Evolutionary conservation across 192 early-diverging fungal species (phyloP), one percentile per base, ranked within the genome.

Genomic region (Geranomyces michiganensis): DNA sequence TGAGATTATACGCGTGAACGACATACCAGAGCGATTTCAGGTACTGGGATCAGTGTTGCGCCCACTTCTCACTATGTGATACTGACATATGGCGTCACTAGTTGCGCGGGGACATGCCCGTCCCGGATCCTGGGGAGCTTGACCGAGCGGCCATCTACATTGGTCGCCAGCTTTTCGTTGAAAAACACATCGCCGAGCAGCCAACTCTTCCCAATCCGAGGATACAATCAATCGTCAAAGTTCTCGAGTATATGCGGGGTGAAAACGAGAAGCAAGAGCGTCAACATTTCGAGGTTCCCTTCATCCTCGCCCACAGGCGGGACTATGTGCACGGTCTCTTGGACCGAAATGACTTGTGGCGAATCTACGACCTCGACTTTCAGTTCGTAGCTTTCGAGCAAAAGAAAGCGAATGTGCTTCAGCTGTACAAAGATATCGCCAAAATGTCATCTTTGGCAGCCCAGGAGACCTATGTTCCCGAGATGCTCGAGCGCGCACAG

Each of bases 1-100:
- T 72, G 93, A 98, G 72, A 81, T 87, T 3, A 97, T 99, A 70
- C 90, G 94, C 30, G 74, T 88, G 3, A 83, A 83, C 27, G 95
- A 99, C 66, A 81, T 99, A 0, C 97, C 97, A 12, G 97, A 99
- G 74, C 89, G 97, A 56, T 87, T 96, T 27, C 30, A 68, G 51
- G 56, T 58, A 61, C 22, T 24, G 9, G 13, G 30, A 45, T 63
- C 63, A 22, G 24, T 29, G 1, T 19, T 24, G n/a, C 26, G 17
- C 24, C 9, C 5, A 60, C 8, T 60, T 27, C 29, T 29, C 6
- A 26, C 51, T 53, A 6, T 7, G 17, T 9, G n/a, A 15, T 17
- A 15, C 51, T 53, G 24, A 24, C 17, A 17, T n/a, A 17, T 26
- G 3, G 4, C n/a, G n/a, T 53, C 6, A 6, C 17, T 53, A 75